Percentiles rank a stretch among this genome's conserved stretches.
Conservation (phyloP, 495 filamentous ascomycete genomes). For the Glonium stellatum region DNA sequence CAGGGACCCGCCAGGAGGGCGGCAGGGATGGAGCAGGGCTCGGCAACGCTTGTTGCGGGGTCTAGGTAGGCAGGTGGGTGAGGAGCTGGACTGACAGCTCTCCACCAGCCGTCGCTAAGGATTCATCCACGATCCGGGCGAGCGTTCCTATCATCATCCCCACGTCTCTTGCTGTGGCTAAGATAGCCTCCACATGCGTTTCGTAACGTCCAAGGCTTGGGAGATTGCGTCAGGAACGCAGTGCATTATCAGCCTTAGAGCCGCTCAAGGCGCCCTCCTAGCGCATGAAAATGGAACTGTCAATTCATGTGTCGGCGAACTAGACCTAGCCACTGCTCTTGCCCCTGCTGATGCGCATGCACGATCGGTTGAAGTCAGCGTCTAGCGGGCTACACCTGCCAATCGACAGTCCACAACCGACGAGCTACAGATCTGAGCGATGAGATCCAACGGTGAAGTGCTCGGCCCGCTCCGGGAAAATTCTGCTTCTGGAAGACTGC, state of each 20-base stretch:
- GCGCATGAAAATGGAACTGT: conserved; percentile 14
- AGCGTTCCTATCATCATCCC: conserved; percentile 21
- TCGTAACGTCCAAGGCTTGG: conserved; percentile 27
- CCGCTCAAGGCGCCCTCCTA: conserved; percentile 19
- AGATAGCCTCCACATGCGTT: conserved; percentile 13
- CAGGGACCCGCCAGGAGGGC: conserved; percentile 20
- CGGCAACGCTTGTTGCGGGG: conserved; percentile 33
- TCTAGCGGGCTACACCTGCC: conserved; percentile 9
- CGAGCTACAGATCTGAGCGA: conserved; percentile 21
- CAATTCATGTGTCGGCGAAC: neutral
- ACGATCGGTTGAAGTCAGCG: conserved; percentile 15
- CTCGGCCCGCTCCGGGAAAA: conserved; percentile 30
- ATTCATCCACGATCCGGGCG: conserved; percentile 19
- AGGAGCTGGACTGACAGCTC: neutral
- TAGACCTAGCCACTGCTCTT: neutral
- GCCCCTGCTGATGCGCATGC: conserved; percentile 16
- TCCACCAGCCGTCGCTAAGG: neutral
- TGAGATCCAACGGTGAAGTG: conserved; percentile 26
- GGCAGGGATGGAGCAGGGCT: conserved; percentile 24
- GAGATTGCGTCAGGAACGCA: conserved; percentile 31
- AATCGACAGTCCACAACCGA: conserved; percentile 7
- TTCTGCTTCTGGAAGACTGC: conserved; percentile 29
- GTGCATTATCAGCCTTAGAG: conserved; percentile 27
- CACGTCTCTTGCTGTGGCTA: neutral
- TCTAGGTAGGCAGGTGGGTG: conserved; percentile 14